Evolutionary conservation across 1,139 yeast genomes (phyloP).

Genomic region (Debaryomyces udenii): DNA sequence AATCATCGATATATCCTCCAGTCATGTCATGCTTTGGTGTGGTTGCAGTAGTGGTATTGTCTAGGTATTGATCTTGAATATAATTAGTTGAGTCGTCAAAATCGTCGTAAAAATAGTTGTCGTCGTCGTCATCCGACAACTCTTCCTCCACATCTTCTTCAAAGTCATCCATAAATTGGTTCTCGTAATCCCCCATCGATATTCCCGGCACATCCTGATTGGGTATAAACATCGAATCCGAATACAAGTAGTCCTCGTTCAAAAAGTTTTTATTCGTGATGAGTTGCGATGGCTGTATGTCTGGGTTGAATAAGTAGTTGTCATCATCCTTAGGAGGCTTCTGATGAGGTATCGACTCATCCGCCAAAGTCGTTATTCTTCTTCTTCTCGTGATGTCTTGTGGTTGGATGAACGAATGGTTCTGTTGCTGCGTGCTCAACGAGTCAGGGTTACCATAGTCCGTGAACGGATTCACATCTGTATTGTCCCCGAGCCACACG

Average conservation of each 20-base stretch:
- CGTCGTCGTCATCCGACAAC: conserved; percentile 41
- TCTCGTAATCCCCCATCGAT: conserved; percentile 8
- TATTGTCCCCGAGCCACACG: conserved; percentile 2
- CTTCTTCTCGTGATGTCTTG: conserved; percentile 27
- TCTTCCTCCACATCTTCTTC: conserved; percentile 42
- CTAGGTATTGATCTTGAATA: conserved; percentile 10
- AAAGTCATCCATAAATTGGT: conserved; percentile 30
- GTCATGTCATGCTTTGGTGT: conserved; percentile 10
- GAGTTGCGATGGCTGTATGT: conserved; percentile 48
- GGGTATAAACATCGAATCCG: conserved; percentile 15
- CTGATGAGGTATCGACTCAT: conserved; percentile 23
- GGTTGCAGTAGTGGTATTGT: conserved; percentile 8
- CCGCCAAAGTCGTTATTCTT: conserved; percentile 41
- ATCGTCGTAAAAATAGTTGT: conserved; percentile 43
- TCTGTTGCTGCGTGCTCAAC: conserved; percentile 19
- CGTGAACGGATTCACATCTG: conserved; percentile 26
- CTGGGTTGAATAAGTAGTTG: conserved; percentile 44
- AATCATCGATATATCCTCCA: conserved; percentile 16
- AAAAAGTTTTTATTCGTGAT: conserved; percentile 22
- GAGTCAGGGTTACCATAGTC: conserved; percentile 43
- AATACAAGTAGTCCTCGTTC: conserved; percentile 13
- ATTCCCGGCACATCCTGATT: conserved; percentile 8
- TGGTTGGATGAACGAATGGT: conserved; percentile 15
- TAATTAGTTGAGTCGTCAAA: conserved; percentile 29
- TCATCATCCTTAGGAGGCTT: conserved; percentile 37